Conservation (phyloP, 2,329 filamentous ascomycete genomes). For the Pezizomycotina sp. region DNA sequence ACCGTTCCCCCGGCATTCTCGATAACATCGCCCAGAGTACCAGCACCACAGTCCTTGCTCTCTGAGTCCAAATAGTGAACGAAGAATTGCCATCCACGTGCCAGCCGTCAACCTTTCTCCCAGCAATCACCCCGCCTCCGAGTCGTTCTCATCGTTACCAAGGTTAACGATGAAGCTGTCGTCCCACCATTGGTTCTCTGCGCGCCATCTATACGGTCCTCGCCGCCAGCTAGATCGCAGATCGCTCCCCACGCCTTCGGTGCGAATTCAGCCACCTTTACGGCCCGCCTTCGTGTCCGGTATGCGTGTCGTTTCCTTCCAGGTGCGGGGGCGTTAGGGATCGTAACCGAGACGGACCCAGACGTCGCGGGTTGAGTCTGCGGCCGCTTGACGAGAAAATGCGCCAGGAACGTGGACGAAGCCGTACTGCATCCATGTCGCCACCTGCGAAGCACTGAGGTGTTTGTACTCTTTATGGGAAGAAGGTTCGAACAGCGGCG, state of each 20-base stretch:
- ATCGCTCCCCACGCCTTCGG: constrained; percentile 51
- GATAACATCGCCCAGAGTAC: no score
- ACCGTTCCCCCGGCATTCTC: no score
- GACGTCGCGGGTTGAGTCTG: constrained; percentile 35
- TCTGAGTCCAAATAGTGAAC: constrained; percentile 54
- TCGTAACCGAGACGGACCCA: constrained; percentile 52
- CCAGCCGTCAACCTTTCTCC: constrained; percentile 41
- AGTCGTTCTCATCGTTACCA: constrained; percentile 38
- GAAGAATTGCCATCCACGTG: constrained; percentile 62
- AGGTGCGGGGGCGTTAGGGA: constrained; percentile 44
- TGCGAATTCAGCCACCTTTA: constrained; percentile 40
- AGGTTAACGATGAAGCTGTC: constrained; percentile 55
- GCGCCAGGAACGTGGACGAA: no score
- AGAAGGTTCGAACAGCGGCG: no score
- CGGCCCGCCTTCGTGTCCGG: constrained; percentile 44
- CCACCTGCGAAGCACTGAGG: no score
- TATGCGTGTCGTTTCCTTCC: constrained; percentile 45
- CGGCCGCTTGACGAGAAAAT: no score
- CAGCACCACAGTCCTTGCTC: no score
- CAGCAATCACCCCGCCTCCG: constrained; percentile 36
- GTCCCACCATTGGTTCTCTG: constrained; percentile 39
- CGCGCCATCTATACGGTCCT: constrained; percentile 37
- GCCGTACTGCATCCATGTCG: no score
- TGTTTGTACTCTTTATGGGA: no score
- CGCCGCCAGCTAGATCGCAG: constrained; percentile 47